Evolutionary conservation across 352 stramenopile genomes (phyloP), one percentile per base, ranked within the genome.

Genomic region (Pythium volutum): DNA sequence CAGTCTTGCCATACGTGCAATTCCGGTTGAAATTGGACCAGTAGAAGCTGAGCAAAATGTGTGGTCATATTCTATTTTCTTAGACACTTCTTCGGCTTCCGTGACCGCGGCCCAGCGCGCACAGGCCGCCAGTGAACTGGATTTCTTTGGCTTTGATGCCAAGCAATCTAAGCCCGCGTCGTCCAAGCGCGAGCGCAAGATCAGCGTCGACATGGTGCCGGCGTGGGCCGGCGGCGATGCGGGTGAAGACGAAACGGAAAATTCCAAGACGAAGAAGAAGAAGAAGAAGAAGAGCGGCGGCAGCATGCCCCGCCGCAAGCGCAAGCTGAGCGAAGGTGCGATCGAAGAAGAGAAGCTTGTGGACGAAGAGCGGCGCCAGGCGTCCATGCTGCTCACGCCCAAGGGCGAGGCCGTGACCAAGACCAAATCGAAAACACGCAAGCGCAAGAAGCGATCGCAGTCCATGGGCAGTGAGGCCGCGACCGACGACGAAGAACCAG

Each of bases 241-340:
- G n/a, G 47, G 36, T 16, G 25, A 27, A 2, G 56, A 48, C 29
- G 23, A 42, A 18, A 23, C 18, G 7, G 39, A 47, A 1, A 22
- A n/a, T n/a, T n/a, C n/a, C n/a, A n/a, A 49, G 2, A 29, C 36
- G 33, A 16, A 42, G 25, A 26, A 56, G 23, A 67, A 4, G 25
- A 86, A 87, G 56, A 69, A 72, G 29, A 75, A 74, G 26, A 75
- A 64, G 43, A 82, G 74, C 25, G 57, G 41, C 0, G 80, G 85
- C 26, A 93, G 85, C 64, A 89, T 83, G 62, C 79, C 76, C 52
- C 83, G 83, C 14, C 81, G 81, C 50, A 92, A 93, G 68, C 83
- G 83, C 59, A 95, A 93, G 62, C 70, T 95, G 54, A 95, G 83
- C 53, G 85, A 91, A 61, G 81, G 84, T 41, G 85, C 81, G 12